Evolutionary conservation across 192 early-diverging fungal species (phyloP), one percentile per base, ranked within the genome.

Genomic region (Umbelopsis ramanniana): DNA sequence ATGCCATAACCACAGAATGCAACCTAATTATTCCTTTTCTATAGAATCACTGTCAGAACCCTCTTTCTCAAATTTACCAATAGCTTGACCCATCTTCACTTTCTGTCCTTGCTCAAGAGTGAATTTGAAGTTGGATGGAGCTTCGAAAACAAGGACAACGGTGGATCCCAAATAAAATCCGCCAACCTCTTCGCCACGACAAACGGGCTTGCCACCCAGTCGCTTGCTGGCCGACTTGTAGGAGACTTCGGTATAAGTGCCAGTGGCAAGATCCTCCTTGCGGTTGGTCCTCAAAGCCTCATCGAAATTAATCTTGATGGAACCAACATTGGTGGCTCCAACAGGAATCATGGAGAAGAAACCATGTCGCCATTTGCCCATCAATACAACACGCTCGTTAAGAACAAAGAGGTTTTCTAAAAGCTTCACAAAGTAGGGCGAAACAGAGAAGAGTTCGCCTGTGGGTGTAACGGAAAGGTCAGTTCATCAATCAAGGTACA

Each of bases 311-410:
- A 99, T 87, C 35, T 90, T 89, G 71, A 99, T 97, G 15, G 93
- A 92, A 1, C 98, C 98, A 23, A 99, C 98, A 72, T 99, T 99
- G 11, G 98, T 99, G 0, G 98, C 97, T 0, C 95, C 98, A 4
- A 99, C 97, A 1, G 97, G 94, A 38, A 95, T 90, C 94, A 97
- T 96, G 0, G 93, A 91, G 76, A 99, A 98, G 79, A 97, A 95
- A 19, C 96, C 97, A 76, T 96, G 85, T 57, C 85, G 83, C 98
- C 97, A 98, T 71, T 90, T 86, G 43, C 98, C 98, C 45, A 97
- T 68, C 69, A 99, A 77, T 0, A 92, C 94, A 7, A 99, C 95
- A 29, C 98, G 90, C 81, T 99, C 98, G 80, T 99, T 99, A 48
- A 98, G 81, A 17, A 95, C 94, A 84, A 99, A 99, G 69, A 99